Evolutionary conservation across 352 stramenopile genomes (phyloP), one percentile per base, ranked within the genome.

Genomic region (Phytophthora vignae): DNA sequence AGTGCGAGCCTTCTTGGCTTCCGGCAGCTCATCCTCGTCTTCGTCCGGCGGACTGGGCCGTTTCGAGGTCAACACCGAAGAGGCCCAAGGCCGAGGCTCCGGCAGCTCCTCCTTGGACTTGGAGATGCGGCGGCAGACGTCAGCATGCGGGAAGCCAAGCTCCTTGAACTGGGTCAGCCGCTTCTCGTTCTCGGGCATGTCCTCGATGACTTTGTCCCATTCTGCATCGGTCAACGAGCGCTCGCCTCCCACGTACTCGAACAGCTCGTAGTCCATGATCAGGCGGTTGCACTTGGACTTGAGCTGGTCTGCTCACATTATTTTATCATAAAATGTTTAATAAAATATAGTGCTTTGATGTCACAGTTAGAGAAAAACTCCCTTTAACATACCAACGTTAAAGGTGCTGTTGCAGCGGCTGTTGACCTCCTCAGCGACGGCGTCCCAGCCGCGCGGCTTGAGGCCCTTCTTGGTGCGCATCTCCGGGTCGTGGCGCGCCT

Each of bases 231-330:
- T 58, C 10, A 74, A 38, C 3, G 44, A 55, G 53, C 50, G 42
- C 57, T 73, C 57, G 11, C 55, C 64, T n/a, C 55, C 60, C 17
- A 77, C 64, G 36, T 74, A 55, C 25, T 74, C 52, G 19, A 67
- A 80, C 46, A 80, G 46, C 29, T 80, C 73, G 46, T 74, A 80
- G 50, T 80, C 73, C 69, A 75, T 72, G 60, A 80, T 73, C 10
- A 80, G 53, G 4, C 73, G 73, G 11, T 60, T 49, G 44, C 63
- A 72, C 69, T 80, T 80, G 60, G 73, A 80, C 54, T 66, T 73
- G 22, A 80, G 55, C 29, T 80, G 73, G 44, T 80, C 73, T 80
- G 52, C 10, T 22, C 7, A 52, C 27, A 56, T 49, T 21, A 9
- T 44, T 8, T 44, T 49, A 49, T 49, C n/a, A 49, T 22, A 49